Base-by-base conservation (phyloP, 768 basidiomycete species). In the Pulveroboletus ravenelii region DNA sequence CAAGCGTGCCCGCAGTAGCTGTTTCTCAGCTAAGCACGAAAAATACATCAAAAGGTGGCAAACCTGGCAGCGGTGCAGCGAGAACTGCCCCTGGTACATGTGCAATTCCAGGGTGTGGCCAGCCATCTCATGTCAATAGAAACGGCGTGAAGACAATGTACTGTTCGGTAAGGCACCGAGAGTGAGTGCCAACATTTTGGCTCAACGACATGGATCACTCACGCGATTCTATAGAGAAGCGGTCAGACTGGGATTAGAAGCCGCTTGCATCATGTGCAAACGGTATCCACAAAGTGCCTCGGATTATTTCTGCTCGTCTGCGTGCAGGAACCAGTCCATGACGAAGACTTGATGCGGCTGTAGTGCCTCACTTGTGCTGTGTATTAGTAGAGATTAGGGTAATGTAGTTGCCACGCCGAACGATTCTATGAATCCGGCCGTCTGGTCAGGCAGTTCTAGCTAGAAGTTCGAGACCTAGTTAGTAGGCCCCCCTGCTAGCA, bases 231-330 rank as follows among this genome's bases (percentile, higher is more conserved):
- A 44, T 52, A 85, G 84, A 65, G 80, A 85, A 59, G 82, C 81
- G 1, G 81, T 84, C 12, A 66, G 62, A 14, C 66, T 73, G 15
- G 79, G 82, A 27, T 56, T 82, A 31, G 77, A 69, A 31, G 61
- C 71, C 13, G 74, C 78, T 10, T 85, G 84, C 55, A 83, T 86
- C 58, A 79, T 85, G 80, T 86, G 84, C 58, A 65, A 81, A 58
- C 71, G 68, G 37, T 69, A 78, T 52, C 84, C 84, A 18, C 83
- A 85, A 62, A 76, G 77, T 50, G 73, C 73, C 35, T 69, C 62
- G 5, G 82, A 85, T 68, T 82, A 84, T 62, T 85, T 85, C 62
- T 85, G 84, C 57, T 73, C 78, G 15, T 66, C 72, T 50, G 71
- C 71, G 3, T 85, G 84, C 63, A 75, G 75, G 57, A 79, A 83